These are phyloP conservation scores for Kwoniella bestiolae DNA, from an alignment of 768 basidiomycete species.

Conservation along the genomic window DNA sequence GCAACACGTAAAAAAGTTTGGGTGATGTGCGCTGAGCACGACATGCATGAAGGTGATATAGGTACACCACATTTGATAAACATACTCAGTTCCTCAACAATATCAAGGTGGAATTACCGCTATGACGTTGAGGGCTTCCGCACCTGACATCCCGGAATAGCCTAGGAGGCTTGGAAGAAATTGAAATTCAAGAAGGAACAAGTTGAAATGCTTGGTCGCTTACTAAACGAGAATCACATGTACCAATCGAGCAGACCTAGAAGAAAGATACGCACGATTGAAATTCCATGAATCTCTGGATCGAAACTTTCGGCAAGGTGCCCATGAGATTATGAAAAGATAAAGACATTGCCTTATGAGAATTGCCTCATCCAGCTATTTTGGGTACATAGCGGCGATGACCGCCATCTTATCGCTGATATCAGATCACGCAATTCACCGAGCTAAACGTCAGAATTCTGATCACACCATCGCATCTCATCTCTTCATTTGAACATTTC, in stretches of 20 bases:
- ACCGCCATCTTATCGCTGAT: constrained; percentile 14
- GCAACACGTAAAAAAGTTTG: too few relatives aligned
- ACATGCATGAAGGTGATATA: neutral
- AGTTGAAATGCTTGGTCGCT: neutral
- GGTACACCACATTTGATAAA: neutral
- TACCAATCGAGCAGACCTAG: neutral
- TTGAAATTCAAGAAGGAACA: neutral
- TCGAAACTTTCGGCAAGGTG: neutral
- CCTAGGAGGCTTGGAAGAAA: neutral
- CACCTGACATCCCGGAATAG: neutral
- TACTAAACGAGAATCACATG: neutral
- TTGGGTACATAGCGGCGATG: neutral
- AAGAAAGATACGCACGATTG: neutral
- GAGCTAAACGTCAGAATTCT: neutral
- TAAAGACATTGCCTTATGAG: neutral
- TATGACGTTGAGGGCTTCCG: neutral
- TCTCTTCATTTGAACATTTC: neutral
- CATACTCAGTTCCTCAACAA: neutral
- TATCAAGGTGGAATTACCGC: neutral
- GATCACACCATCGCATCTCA: constrained; percentile 7
- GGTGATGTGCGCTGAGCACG: neutral
- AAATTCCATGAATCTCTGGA: neutral
- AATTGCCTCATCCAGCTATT: neutral
- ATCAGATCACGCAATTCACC: constrained; percentile 11
- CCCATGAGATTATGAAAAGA: neutral